Base-by-base conservation (phyloP, 306 rosid genomes). In the Biancaea sappan region DNA sequence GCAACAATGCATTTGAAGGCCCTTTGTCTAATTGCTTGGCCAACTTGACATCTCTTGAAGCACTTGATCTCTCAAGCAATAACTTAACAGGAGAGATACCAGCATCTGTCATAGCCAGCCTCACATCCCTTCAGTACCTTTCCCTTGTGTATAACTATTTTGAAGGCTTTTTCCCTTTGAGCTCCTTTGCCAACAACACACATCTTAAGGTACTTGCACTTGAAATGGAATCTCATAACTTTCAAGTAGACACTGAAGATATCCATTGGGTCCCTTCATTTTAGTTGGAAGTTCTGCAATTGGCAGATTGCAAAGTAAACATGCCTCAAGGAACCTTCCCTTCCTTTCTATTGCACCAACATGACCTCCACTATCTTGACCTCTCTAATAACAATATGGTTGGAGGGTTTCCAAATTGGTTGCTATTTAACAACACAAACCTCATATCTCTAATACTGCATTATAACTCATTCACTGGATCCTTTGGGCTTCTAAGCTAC, bases 11-110 rank as follows among this genome's bases (percentile, higher is more conserved):
- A 0, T 62, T 62, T 4, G 0, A 4, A 9, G 68, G 68, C 24
- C 12, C 47, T 10, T 35, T 62, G 4, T n/a, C 24, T 10, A 37
- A 18, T 0, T 62, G 29, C 31, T 34, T 62, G 68, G 4, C 68
- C 29, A 61, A 61, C 67, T 34, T 54, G 34, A 54, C 61, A 6
- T 54, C 61, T 25, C 61, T 54, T 4, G 35, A 56, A 56, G 62
- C 62, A 4, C 68, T 62, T 35, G 48, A 62, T 62, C 68, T 62
- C 29, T 62, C 31, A 10, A 10, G 2, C 2, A 62, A 62, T 62
- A 0, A 0, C 11, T n/a, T 62, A 5, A 0, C 18, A 1, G 68
- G 68, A 0, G 31, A 62, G 37, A 18, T 62, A 34, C 68, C 47
- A 10, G 14, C 29, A 11, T 62, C 48, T 4, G 28, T 18, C 10